phyloP scores from a whole-genome alignment of 2,329 filamentous ascomycete species.

The Colletotrichum sp. region DNA sequence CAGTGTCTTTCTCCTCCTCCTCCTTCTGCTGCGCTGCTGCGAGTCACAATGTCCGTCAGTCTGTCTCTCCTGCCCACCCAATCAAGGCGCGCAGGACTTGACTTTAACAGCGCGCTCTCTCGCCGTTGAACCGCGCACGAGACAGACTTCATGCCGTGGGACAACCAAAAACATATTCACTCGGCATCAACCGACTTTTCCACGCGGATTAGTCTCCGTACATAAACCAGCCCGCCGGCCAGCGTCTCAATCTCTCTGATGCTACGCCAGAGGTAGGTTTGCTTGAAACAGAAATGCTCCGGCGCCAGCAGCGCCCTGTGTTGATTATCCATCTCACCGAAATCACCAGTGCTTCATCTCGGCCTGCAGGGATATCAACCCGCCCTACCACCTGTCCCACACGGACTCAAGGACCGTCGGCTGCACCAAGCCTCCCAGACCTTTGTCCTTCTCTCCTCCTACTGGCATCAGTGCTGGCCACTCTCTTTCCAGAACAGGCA shows the following conservation, averaged over 20 bases:
- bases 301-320: neutral
- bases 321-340: neutral
- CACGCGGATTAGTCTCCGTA: neutral
- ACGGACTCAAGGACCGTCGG: neutral
- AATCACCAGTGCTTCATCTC: conserved; percentile 5
- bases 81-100: neutral
- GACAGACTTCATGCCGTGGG: neutral
- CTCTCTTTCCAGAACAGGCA: neutral
- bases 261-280: neutral
- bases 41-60: neutral
- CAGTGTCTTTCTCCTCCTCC: neutral
- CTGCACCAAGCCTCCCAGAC: conserved; percentile 9
- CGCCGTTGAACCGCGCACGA: neutral
- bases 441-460: neutral
- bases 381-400: neutral
- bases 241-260: neutral
- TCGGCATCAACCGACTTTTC: neutral
- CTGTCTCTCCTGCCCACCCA: neutral
- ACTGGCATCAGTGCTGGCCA: neutral
- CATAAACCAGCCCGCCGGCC: neutral
- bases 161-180: neutral
- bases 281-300: conserved; percentile 5
- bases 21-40: neutral
- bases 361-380: conserved; percentile 2
- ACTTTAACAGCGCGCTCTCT: neutral